Conservation (phyloP, 768 basidiomycete genomes). For the Agrocybe praecox region DNA sequence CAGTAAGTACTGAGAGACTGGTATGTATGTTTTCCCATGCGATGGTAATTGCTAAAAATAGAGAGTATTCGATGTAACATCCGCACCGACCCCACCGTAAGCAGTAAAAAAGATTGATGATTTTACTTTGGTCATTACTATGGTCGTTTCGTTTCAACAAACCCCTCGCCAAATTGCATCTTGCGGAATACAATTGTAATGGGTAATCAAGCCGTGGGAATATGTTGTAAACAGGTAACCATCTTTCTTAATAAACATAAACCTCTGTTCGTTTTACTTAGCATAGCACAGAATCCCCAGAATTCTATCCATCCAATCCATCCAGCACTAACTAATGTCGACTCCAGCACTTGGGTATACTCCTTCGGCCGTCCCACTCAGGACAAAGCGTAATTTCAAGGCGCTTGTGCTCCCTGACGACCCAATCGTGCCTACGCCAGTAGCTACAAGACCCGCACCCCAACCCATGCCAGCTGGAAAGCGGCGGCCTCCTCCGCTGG, state of each 20-base stretch:
- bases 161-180: not conserved
- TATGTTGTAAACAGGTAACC: conserved; percentile 4
- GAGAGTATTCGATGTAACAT: not conserved
- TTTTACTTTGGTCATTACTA: not conserved
- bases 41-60: not conserved
- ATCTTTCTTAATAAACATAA: no score
- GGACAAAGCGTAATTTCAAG: conserved; percentile 93
- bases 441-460: conserved; percentile 23
- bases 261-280: not conserved
- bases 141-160: not conserved
- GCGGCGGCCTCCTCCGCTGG: conserved; percentile 28
- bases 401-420: conserved; percentile 68
- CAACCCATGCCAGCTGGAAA: conserved; percentile 23
- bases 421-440: conserved; percentile 23
- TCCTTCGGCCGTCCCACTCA: conserved; percentile 48
- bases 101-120: not conserved
- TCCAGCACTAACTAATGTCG: conserved; percentile 7
- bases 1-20: no score
- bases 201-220: not conserved
- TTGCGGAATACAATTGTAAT: not conserved
- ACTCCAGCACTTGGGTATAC: conserved; percentile 21
- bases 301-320: not conserved
- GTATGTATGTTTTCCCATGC: not conserved
- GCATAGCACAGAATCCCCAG: not conserved
- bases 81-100: not conserved